Evolutionary conservation across 371 early-diverging fungal species (phyloP).

Genomic region (Globomyces sp.): DNA sequence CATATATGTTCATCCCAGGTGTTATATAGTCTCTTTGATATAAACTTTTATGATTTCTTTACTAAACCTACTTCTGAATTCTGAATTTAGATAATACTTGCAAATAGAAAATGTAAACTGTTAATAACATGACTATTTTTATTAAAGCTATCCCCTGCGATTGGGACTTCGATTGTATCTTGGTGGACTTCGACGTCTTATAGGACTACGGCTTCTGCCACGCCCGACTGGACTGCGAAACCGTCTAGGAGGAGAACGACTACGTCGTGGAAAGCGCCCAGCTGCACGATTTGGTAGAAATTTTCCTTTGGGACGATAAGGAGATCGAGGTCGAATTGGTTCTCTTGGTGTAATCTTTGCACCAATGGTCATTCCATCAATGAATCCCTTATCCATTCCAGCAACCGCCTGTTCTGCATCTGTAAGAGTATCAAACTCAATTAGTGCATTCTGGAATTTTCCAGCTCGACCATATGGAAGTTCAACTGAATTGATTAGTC

Average conservation of each 20-base stretch:
- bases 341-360: neutral
- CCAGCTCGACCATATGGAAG: conserved; percentile 29
- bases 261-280: neutral
- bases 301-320: neutral
- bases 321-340: neutral
- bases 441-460: conserved; percentile 21
- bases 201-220: conserved; percentile 2
- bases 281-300: neutral
- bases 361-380: conserved; percentile 18
- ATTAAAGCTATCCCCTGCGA: too few relatives aligned
- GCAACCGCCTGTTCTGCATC: conserved; percentile 18
- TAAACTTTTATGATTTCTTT: too few relatives aligned
- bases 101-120: too few relatives aligned
- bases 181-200: neutral
- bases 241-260: neutral
- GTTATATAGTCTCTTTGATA: neutral
- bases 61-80: too few relatives aligned
- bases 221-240: neutral
- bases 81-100: too few relatives aligned
- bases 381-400: conserved; percentile 14
- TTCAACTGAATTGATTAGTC: conserved; percentile 38
- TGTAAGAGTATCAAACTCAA: conserved; percentile 12
- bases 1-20: conserved; percentile 77
- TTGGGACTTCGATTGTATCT: neutral
- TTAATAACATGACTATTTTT: too few relatives aligned